These are phyloP conservation scores for Fusarium caatingaense DNA, from an alignment of 2,329 filamentous ascomycete genomes.

Conservation along the genomic window DNA sequence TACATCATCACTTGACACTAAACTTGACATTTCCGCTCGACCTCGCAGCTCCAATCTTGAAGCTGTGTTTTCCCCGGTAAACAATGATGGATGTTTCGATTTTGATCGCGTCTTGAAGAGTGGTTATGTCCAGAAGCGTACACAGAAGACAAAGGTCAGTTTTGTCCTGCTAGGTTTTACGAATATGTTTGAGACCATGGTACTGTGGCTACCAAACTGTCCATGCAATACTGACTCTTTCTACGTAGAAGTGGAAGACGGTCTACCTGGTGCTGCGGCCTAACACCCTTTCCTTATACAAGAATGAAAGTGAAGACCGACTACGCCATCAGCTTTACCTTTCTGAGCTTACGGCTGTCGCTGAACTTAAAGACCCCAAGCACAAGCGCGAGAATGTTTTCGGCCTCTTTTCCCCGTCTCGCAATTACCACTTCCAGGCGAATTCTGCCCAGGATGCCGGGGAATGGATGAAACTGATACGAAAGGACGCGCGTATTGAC, in stretches of 20 bases:
- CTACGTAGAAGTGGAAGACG: constrained; percentile 83
- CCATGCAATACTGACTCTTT: constrained; percentile 36
- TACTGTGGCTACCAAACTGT: neutral
- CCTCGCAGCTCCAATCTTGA: constrained; percentile 59
- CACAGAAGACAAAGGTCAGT: constrained; percentile 89
- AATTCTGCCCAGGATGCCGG: constrained; percentile 77
- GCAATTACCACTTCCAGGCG: constrained; percentile 92
- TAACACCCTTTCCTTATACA: constrained; percentile 92
- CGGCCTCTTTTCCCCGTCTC: constrained; percentile 88
- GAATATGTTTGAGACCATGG: neutral
- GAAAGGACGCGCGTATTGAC: constrained; percentile 83
- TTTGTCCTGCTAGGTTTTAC: neutral
- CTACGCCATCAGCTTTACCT: constrained; percentile 89
- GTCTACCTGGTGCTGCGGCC: constrained; percentile 91
- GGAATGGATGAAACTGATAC: constrained; percentile 87
- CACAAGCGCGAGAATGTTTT: constrained; percentile 89
- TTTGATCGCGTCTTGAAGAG: constrained; percentile 94
- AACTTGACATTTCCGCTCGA: constrained; percentile 33
- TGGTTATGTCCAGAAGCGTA: constrained; percentile 87
- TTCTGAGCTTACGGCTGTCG: constrained; percentile 90
- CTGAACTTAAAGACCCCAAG: constrained; percentile 88
- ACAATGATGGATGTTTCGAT: constrained; percentile 94
- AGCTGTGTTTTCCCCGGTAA: constrained; percentile 83
- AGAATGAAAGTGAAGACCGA: constrained; percentile 88
- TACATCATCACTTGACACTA: constrained; percentile 24